These are phyloP conservation scores for Suhomyces emberorum DNA, from an alignment of 805 yeast genomes.

Conservation along the genomic window DNA sequence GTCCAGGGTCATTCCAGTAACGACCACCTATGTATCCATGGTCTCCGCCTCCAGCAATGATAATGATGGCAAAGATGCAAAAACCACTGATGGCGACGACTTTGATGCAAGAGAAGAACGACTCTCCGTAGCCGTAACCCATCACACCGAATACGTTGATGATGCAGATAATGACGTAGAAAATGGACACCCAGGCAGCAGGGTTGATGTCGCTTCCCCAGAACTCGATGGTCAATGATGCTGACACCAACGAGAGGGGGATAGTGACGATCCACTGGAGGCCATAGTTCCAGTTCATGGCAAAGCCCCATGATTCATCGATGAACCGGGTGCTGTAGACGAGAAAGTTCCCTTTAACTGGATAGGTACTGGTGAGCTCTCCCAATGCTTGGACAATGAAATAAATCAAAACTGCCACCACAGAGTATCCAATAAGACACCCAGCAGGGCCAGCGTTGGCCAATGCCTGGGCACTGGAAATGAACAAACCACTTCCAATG, in stretches of 20 bases:
- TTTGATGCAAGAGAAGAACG: slow-evolving; percentile 23
- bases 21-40: slow-evolving; percentile 48
- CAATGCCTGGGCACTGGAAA: slow-evolving; percentile 15
- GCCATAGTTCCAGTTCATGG: slow-evolving; percentile 21
- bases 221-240: slow-evolving; percentile 20
- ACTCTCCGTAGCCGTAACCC: slow-evolving; percentile 28
- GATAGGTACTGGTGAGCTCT: slow-evolving; percentile 10
- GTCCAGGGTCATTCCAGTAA: slow-evolving; percentile 54
- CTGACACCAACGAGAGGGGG: slow-evolving; percentile 10
- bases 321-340: slow-evolving; percentile 14
- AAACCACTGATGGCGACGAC: slow-evolving; percentile 27
- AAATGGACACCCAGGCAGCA: slow-evolving; percentile 24
- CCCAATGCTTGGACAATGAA: slow-evolving; percentile 13
- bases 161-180: slow-evolving; percentile 18
- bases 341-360: slow-evolving; percentile 13
- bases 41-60: slow-evolving; percentile 38
- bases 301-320: slow-evolving; percentile 22
- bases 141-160: slow-evolving; percentile 26
- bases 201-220: slow-evolving; percentile 22
- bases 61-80: slow-evolving; percentile 29
- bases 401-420: slow-evolving; percentile 10
- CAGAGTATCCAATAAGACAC: slow-evolving; percentile 13
- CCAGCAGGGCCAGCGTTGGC: slow-evolving; percentile 20
- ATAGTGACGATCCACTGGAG: slow-evolving; percentile 12
- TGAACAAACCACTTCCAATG: slow-evolving; percentile 21